Percentiles rank a stretch among this genome's conserved stretches.
Conservation (phyloP, 2,329 filamentous ascomycete species). For the Blumeria hordei region DNA sequence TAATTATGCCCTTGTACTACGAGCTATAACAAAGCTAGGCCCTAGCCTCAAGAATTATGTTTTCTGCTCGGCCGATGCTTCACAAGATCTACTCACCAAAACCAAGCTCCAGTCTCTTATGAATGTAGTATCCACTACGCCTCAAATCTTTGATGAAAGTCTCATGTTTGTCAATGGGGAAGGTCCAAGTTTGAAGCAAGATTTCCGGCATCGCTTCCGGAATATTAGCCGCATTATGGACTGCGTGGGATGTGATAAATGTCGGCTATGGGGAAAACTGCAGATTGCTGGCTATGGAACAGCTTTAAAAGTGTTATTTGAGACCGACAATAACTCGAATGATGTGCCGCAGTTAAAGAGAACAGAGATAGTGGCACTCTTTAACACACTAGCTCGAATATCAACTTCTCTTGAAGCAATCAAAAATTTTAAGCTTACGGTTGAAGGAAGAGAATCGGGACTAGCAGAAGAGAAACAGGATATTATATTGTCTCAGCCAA, state of each 20-base stretch:
- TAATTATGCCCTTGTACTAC: slow-evolving; percentile 88
- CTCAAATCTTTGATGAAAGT: slow-evolving; percentile 77
- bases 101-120: slow-evolving; percentile 60
- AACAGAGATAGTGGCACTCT: slow-evolving; percentile 78
- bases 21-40: slow-evolving; percentile 74
- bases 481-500: slow-evolving; percentile 9
- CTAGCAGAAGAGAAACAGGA: slow-evolving; percentile 7
- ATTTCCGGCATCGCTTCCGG: slow-evolving; percentile 90
- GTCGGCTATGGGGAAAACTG: slow-evolving; percentile 89
- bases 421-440: slow-evolving; percentile 40
- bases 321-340: slow-evolving; percentile 44
- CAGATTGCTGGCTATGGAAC: slow-evolving; percentile 90
- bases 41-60: slow-evolving; percentile 61
- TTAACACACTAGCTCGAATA: slow-evolving; percentile 81
- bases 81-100: slow-evolving; percentile 58
- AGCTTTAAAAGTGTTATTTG: slow-evolving; percentile 85
- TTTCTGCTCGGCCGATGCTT: slow-evolving; percentile 70
- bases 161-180: slow-evolving; percentile 76
- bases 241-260: slow-evolving; percentile 96
- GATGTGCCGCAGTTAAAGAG: slow-evolving; percentile 49
- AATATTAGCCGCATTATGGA: slow-evolving; percentile 97
- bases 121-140: slow-evolving; percentile 39
- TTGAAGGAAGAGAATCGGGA: slow-evolving; percentile 17
- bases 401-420: slow-evolving; percentile 58
- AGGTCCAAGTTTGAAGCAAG: slow-evolving; percentile 65